Evolutionary conservation across 257 asterid genomes (phyloP), one percentile per base, ranked within the genome.

Genomic region (Craterostigma plantagineum): DNA sequence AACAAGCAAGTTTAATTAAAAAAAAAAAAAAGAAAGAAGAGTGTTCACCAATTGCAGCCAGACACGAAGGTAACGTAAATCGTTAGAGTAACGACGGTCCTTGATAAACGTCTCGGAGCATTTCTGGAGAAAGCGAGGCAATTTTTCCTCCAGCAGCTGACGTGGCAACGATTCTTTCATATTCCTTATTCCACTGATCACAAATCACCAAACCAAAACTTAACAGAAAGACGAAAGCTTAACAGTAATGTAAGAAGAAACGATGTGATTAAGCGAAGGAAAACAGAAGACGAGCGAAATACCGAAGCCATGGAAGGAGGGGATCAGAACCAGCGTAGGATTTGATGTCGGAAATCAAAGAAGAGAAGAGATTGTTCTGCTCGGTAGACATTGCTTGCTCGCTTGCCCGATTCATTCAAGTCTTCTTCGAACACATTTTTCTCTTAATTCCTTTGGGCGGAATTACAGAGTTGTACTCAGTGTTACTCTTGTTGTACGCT

Each of bases 251-350:
- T 15, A 43, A n/a, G 17, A 14, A 12, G 51, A 4, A 52, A 4
- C 35, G 38, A 51, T 11, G 49, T 10, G 48, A 49, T 49, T 34
- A 23, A 41, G 10, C 30, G 40, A 42, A 11, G 42, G 9, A 14
- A 33, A 40, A 35, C 11, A 17, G 1, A 14, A 18, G 40, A 17
- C 9, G 44, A 9, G 34, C 46, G 56, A 37, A 40, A 4, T 70
- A 79, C 98, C 98, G 75, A 14, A 87, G 77, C 98, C 95, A 87
- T 11, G 98, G 98, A 45, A 74, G 81, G 37, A 87, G 83, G 54
- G 92, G 98, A 30, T 87, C 95, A 14, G 12, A 54, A 40, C 95
- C 95, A 12, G 16, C 54, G 52, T 82, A 87, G 50, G 74, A 68
- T 53, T 87, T 87, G 53, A 87, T 75, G 34, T 87, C 95, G 35